A percentile compares a stretch with the other conserved stretches of the same genome.
Conservation (phyloP, 78 protist species). For the Dictyostelium intermedium region DNA sequence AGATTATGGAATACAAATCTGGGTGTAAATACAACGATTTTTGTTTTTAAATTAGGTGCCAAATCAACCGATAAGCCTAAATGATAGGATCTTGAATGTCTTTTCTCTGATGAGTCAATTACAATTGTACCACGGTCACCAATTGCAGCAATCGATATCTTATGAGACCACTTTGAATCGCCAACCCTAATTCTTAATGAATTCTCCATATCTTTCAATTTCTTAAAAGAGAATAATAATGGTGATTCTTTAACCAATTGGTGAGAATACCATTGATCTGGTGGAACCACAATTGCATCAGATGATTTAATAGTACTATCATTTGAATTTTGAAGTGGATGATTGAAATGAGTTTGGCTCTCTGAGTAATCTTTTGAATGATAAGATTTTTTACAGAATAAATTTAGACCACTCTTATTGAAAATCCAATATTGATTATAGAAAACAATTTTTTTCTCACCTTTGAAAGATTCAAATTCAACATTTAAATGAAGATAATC, state of each 20-base stretch:
- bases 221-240: constrained; percentile 36
- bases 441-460: constrained; percentile 20
- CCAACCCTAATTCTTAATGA: constrained; percentile 30
- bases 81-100: background rate
- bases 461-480: constrained; percentile 24
- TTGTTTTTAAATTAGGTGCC: constrained; percentile 56
- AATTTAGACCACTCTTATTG: constrained; percentile 54
- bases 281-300: background rate
- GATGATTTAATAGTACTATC: background rate
- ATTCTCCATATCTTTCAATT: constrained; percentile 51
- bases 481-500: constrained; percentile 26
- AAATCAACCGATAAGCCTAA: constrained; percentile 43
- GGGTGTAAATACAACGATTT: constrained; percentile 38
- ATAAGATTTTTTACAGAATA: constrained; percentile 33
- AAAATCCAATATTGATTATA: constrained; percentile 75
- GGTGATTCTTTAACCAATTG: constrained; percentile 32
- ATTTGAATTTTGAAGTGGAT: background rate
- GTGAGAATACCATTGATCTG: constrained; percentile 43
- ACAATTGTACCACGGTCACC: constrained; percentile 34
- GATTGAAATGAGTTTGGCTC: constrained; percentile 16
- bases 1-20: constrained; percentile 37
- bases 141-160: constrained; percentile 50
- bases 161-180: constrained; percentile 39
- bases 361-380: constrained; percentile 34
- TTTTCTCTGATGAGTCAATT: background rate